Evolutionary conservation across 164 flowering plant genomes (phyloP).

Genomic region (Protea cynaroides): DNA sequence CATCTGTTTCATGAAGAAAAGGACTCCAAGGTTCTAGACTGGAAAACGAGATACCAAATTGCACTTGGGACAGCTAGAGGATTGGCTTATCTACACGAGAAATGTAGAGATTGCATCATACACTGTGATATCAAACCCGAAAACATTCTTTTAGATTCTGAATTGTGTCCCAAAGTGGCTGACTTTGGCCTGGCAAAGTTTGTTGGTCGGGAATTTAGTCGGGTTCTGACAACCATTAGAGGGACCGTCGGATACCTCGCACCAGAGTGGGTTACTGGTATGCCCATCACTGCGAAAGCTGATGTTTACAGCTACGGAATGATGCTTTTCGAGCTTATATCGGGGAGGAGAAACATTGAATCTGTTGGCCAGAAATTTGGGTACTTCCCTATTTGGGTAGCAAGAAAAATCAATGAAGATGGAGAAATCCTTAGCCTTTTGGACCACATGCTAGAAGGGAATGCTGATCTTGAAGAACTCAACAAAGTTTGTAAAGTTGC

Average conservation of each 20-base stretch:
- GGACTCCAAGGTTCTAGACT: conserved; percentile 12
- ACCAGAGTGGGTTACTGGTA: conserved; percentile 39
- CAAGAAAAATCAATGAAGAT: conserved; percentile 16
- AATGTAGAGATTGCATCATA: conserved; percentile 35
- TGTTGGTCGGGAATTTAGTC: conserved; percentile 33
- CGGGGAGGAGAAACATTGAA: conserved; percentile 30
- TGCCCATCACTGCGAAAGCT: conserved; percentile 34
- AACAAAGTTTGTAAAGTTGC: conserved; percentile 25
- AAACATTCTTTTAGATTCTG: conserved; percentile 34
- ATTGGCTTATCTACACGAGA: conserved; percentile 31
- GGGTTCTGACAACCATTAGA: conserved; percentile 38
- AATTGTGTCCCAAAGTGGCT: conserved; percentile 31
- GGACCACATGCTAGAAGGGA: conserved; percentile 23
- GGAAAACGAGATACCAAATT: conserved; percentile 31
- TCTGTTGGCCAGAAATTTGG: conserved; percentile 14
- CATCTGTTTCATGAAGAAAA: conserved; percentile 22
- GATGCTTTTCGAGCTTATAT: conserved; percentile 33
- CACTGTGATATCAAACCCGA: conserved; percentile 42
- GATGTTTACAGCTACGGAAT: conserved; percentile 44
- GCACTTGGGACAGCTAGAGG: conserved; percentile 36
- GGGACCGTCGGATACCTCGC: conserved; percentile 43
- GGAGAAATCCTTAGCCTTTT: conserved; percentile 18
- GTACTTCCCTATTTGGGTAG: conserved; percentile 35
- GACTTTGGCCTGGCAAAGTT: conserved; percentile 40
- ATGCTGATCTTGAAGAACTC: conserved; percentile 26